A percentile compares a stretch with the other conserved stretches of the same genome.
Evolutionary conservation across 2,329 filamentous ascomycete species (phyloP).

Genomic region (Ophiosphaerella herpotricha): DNA sequence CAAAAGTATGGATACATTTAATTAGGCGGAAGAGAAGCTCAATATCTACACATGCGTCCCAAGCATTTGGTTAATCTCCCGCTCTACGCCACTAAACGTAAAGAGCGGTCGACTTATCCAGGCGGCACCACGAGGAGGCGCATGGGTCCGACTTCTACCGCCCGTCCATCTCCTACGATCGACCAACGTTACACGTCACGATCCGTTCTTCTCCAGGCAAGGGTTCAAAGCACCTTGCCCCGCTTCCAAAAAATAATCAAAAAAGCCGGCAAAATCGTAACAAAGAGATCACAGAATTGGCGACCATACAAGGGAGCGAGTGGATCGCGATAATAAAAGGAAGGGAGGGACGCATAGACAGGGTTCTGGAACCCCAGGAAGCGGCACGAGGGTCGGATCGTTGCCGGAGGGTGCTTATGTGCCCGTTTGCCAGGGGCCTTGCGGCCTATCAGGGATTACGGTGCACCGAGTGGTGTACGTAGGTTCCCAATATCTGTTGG

Average conservation of each 20-base stretch:
- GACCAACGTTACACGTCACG: constrained; percentile 19
- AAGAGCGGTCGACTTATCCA: constrained; percentile 33
- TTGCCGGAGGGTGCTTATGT: constrained; percentile 23
- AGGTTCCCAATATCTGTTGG: constrained; percentile 30
- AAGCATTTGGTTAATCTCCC: constrained; percentile 42
- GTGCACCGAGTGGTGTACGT: constrained; percentile 4
- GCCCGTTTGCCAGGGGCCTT: constrained; percentile 32
- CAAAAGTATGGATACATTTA: too few relatives aligned
- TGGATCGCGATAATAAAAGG: neutral
- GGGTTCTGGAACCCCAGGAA: constrained; percentile 4
- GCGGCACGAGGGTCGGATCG: constrained; percentile 11
- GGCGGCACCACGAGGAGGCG: constrained; percentile 44
- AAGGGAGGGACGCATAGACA: constrained; percentile 3
- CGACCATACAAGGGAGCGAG: neutral
- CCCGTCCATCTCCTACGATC: constrained; percentile 40
- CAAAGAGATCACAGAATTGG: constrained; percentile 4
- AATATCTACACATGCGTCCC: constrained; percentile 23
- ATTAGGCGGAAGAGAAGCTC: too few relatives aligned
- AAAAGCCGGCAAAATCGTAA: constrained; percentile 3
- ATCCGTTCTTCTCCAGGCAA: constrained; percentile 28
- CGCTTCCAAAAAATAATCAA: constrained; percentile 9
- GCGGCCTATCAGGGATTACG: constrained; percentile 28
- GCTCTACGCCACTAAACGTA: neutral
- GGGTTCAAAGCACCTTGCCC: constrained; percentile 13
- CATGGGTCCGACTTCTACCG: constrained; percentile 44